phyloP scores from a whole-genome alignment of 2,329 filamentous ascomycete species.

The Hypoxylon sp. region DNA sequence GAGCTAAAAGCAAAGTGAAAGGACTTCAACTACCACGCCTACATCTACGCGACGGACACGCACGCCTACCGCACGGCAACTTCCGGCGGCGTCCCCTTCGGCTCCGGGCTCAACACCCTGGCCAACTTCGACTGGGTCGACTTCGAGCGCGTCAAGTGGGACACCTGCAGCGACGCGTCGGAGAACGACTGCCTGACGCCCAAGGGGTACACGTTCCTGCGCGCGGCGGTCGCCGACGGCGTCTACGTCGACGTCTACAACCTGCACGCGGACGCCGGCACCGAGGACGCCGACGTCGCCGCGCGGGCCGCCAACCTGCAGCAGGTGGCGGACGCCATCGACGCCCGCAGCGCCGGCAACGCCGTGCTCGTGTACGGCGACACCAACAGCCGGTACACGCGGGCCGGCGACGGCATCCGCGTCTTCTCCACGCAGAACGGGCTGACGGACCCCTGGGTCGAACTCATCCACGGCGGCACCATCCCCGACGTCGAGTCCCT shows the following conservation, averaged over 20 bases:
- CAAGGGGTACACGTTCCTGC: slow-evolving; percentile 78
- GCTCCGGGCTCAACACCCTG: slow-evolving; percentile 73
- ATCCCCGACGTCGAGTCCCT: slow-evolving; percentile 59
- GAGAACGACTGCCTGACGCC: slow-evolving; percentile 73
- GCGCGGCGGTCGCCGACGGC: slow-evolving; percentile 62
- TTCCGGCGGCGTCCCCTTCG: slow-evolving; percentile 72
- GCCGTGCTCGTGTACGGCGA: slow-evolving; percentile 74
- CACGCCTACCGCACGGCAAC: slow-evolving; percentile 72
- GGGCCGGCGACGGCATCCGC: slow-evolving; percentile 63
- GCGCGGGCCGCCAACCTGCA: slow-evolving; percentile 70
- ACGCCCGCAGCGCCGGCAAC: slow-evolving; percentile 66
- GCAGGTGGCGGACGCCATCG: slow-evolving; percentile 70
- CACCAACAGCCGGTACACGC: slow-evolving; percentile 73
- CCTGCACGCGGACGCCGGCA: slow-evolving; percentile 73
- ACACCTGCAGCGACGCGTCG: slow-evolving; percentile 66
- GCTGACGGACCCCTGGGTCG: slow-evolving; percentile 70
- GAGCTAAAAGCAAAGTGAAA: slow-evolving; percentile 34
- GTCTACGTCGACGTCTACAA: slow-evolving; percentile 74
- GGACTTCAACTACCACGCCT: slow-evolving; percentile 76
- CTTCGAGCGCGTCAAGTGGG: slow-evolving; percentile 70
- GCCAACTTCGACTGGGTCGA: slow-evolving; percentile 68
- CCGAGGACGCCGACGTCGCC: slow-evolving; percentile 61
- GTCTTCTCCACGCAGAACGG: slow-evolving; percentile 63
- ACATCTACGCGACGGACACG: slow-evolving; percentile 69
- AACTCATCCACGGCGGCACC: slow-evolving; percentile 62